Conservation (phyloP, 2,329 filamentous ascomycete species). For the Beauveria australis region DNA sequence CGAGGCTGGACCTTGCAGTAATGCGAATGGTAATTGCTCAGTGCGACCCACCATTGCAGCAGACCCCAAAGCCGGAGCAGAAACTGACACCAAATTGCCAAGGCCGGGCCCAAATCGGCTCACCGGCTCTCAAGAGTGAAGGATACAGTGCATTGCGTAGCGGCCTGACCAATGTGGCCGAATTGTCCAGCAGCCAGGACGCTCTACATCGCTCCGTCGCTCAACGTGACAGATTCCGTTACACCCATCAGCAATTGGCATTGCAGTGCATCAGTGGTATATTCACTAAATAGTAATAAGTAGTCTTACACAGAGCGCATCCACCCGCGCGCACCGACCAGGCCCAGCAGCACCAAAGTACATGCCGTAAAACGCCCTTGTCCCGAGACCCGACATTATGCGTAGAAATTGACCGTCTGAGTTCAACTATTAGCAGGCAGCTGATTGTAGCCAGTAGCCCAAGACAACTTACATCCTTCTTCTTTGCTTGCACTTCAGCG, state of each 20-base stretch:
- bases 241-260: neutral
- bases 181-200: neutral
- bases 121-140: neutral
- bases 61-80: neutral
- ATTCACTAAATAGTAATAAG: slow-evolving; percentile 5
- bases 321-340: neutral
- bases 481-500: slow-evolving; percentile 88
- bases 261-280: slow-evolving; percentile 1
- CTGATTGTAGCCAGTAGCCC: neutral
- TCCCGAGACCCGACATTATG: slow-evolving; percentile 21
- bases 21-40: no score
- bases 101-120: neutral
- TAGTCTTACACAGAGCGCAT: slow-evolving; percentile 7
- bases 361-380: neutral
- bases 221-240: neutral
- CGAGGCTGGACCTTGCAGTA: no score
- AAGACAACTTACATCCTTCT: slow-evolving; percentile 66
- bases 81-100: neutral
- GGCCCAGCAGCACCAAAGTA: neutral
- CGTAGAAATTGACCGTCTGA: slow-evolving; percentile 51
- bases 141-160: neutral
- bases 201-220: neutral
- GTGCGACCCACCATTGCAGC: no score
- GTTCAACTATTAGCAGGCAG: slow-evolving; percentile 10
- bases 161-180: neutral